Conservation (phyloP, 106 monocot genomes). For the Platanthera guangdongensis region DNA sequence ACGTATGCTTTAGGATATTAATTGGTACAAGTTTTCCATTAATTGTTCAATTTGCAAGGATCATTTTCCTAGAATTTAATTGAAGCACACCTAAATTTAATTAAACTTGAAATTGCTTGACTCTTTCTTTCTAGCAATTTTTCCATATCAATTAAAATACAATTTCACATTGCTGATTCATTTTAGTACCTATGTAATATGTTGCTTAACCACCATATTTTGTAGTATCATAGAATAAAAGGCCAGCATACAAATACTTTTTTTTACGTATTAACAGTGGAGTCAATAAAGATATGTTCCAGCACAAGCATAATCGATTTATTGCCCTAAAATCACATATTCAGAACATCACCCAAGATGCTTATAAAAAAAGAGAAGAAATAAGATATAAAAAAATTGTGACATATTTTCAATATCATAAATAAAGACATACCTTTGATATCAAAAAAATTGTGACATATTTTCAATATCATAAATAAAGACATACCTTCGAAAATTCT, state of each 20-base stretch:
- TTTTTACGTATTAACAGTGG: background rate
- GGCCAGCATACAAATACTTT: background rate
- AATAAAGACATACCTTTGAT: constrained; percentile 40
- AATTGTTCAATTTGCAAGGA: too few relatives aligned
- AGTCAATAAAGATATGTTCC: background rate
- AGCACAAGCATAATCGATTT: background rate
- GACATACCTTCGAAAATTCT: constrained; percentile 64
- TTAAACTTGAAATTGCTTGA: too few relatives aligned
- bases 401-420: background rate
- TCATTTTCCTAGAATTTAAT: too few relatives aligned
- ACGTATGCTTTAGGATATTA: too few relatives aligned
- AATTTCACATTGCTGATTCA: background rate
- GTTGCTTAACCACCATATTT: background rate
- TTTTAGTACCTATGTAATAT: background rate
- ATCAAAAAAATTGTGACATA: background rate
- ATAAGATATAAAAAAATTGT: background rate
- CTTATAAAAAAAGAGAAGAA: background rate
- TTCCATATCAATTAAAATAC: background rate
- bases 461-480: constrained; percentile 1
- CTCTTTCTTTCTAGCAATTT: background rate
- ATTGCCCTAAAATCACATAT: background rate
- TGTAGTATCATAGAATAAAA: background rate
- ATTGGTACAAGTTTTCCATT: too few relatives aligned
- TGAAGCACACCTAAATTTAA: too few relatives aligned
- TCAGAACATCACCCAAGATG: background rate